Base-by-base conservation (phyloP, 1,139 yeast species). In the Yamadazyma sp. region DNA sequence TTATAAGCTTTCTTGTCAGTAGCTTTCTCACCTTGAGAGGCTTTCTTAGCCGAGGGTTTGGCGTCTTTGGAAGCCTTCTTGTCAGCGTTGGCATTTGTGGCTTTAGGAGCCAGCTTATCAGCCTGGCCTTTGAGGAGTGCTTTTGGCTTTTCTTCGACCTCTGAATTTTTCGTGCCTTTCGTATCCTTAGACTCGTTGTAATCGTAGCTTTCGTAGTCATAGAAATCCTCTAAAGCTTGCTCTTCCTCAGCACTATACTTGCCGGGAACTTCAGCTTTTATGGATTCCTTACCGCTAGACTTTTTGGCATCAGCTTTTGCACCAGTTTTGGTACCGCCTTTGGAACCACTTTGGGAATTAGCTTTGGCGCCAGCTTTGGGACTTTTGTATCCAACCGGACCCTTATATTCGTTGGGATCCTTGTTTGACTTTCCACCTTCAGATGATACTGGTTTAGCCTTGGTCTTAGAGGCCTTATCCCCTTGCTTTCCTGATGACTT, bases 341-440 rank as follows among this genome's bases (percentile, higher is more conserved):
- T n/a, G n/a, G n/a, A n/a, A n/a, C 25, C 15, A 14, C 17, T 31
- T 31, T 31, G 34, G 27, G 14, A n/a, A n/a, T n/a, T n/a, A n/a
- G n/a, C n/a, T n/a, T n/a, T n/a, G n/a, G n/a, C n/a, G n/a, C n/a
- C n/a, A n/a, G n/a, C 18, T 21, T 21, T 21, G 15, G 26, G 13
- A 20, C n/a, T n/a, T n/a, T n/a, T n/a, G n/a, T n/a, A n/a, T n/a
- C n/a, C n/a, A n/a, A n/a, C n/a, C n/a, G n/a, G n/a, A n/a, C n/a
- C n/a, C n/a, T n/a, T n/a, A n/a, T n/a, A n/a, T n/a, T n/a, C n/a
- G n/a, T n/a, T 31, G 13, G 26, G 4, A 3, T 15, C 26, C 20
- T 18, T 18, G 21, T 6, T n/a, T 23, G 5, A 10, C 25, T 23
- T 20, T 23, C 25, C 25, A 11, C 9, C 25, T 9, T 4, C 7